Conservation (phyloP, 441 rosid species). For the Croton setiger region DNA sequence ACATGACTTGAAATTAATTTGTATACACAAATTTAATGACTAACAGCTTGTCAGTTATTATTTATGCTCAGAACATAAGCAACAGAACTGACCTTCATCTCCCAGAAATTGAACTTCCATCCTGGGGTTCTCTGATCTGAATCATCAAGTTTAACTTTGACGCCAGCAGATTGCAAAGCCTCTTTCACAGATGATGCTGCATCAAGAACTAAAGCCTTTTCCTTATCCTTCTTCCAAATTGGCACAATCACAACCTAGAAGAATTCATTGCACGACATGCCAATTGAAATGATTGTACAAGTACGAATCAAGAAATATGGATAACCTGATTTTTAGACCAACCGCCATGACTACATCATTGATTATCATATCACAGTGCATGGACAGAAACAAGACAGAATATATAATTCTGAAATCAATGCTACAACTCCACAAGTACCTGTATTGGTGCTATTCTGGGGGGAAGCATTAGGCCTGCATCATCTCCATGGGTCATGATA, state of each 20-base stretch:
- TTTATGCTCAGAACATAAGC: neutral
- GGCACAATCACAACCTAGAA: constrained; percentile 80
- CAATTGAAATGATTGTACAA: neutral
- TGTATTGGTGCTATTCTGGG: constrained; percentile 87
- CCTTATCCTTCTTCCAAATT: constrained; percentile 78
- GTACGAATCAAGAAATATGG: neutral
- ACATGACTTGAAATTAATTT: neutral
- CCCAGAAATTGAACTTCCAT: constrained; percentile 98
- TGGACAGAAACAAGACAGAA: neutral
- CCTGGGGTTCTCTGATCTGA: constrained; percentile 79
- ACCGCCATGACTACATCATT: neutral
- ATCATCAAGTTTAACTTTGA: constrained; percentile 83
- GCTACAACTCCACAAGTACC: constrained; percentile 34
- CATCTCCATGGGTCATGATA: constrained; percentile 99
- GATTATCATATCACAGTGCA: neutral
- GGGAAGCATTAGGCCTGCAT: constrained; percentile 88
- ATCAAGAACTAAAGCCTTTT: constrained; percentile 64
- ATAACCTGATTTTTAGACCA: neutral
- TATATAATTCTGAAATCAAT: neutral
- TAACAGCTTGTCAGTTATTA: neutral
- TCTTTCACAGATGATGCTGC: constrained; percentile 69
- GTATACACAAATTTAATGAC: neutral
- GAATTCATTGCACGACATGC: constrained; percentile 14
- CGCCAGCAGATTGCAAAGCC: constrained; percentile 52
- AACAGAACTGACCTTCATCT: constrained; percentile 65